Base-by-base conservation (phyloP, 169 alveolate species). In the Plasmodium falciparum region DNA sequence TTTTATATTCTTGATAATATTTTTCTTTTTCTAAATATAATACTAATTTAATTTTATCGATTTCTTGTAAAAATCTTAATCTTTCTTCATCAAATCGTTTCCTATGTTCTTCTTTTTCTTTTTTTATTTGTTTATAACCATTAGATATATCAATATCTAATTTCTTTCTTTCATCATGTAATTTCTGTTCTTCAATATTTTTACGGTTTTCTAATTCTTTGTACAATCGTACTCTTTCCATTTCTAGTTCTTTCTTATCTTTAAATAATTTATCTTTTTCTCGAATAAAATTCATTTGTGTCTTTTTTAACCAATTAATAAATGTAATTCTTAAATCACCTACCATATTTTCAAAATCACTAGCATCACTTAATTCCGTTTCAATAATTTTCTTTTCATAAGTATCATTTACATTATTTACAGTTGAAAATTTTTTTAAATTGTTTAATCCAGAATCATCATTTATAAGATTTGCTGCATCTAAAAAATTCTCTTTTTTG, bases 261-360 rank as follows among this genome's bases (percentile, higher is more conserved):
- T 89, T 74, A 58, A 56, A 56, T 13, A 93, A 20, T 43, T 85
- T 92, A 24, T 93, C 95, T 66, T 91, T 80, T 70, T 86, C 93
- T 66, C 95, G 17, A 24, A 75, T 75, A 47, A 95, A 62, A 71
- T 92, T 93, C 72, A 91, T 88, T 50, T 96, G 97, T 1, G 97
- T 92, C 76, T 96, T 95, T 75, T 93, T 95, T 65, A 96, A 89
- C 98, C 98, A 96, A 74, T 94, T 73, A 3, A 94, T 89, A 93
- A 96, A 96, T 15, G 96, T 93, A 58, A 96, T 89, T 52, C 98
- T 74, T 83, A 96, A 75, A 91, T 96, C 98, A 58, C 95, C 93
- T n/a, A 95, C 97, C 97, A 96, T 94, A 13, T 73, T 85, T 75
- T 96, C 98, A 72, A 96, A 96, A 62, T 95, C 97, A 29, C 95